These are phyloP conservation scores for Edaphochlamys debaryana DNA, from an alignment of 139 green algal species.

Conservation along the genomic window DNA sequence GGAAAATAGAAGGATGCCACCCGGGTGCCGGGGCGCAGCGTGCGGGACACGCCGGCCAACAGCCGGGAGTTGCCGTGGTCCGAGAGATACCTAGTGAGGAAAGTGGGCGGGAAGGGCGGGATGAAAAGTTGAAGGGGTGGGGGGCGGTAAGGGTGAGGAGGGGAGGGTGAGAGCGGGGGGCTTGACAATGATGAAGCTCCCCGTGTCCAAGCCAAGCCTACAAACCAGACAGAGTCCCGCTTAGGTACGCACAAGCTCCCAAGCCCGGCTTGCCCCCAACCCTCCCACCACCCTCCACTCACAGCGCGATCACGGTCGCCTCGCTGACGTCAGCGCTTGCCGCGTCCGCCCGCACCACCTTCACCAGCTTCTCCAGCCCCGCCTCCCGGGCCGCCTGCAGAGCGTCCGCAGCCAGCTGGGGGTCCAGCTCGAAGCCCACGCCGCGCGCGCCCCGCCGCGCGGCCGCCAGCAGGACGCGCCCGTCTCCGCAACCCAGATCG, in stretches of 20 bases:
- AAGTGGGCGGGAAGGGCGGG: not conserved
- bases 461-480: conserved; percentile 44
- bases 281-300: too few species aligned
- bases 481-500: conserved; percentile 49
- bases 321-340: conserved; percentile 25
- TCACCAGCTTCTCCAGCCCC: not conserved
- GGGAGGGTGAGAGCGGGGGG: too few species aligned
- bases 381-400: not conserved
- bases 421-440: conserved; percentile 49
- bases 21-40: conserved; percentile 40
- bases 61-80: conserved; percentile 55
- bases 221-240: too few species aligned
- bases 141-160: too few species aligned
- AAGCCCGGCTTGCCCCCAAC: too few species aligned
- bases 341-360: conserved; percentile 40
- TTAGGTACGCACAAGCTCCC: too few species aligned
- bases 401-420: not conserved
- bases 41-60: conserved; percentile 13
- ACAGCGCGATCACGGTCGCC: conserved; percentile 53
- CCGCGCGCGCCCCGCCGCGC: conserved; percentile 21
- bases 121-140: not conserved
- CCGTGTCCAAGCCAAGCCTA: too few species aligned
- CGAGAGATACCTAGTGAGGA: conserved; percentile 40
- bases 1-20: conserved; percentile 54
- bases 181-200: too few species aligned